These are phyloP conservation scores for Diatrype stigma DNA, from an alignment of 2,329 filamentous ascomycete genomes.

Conservation along the genomic window DNA sequence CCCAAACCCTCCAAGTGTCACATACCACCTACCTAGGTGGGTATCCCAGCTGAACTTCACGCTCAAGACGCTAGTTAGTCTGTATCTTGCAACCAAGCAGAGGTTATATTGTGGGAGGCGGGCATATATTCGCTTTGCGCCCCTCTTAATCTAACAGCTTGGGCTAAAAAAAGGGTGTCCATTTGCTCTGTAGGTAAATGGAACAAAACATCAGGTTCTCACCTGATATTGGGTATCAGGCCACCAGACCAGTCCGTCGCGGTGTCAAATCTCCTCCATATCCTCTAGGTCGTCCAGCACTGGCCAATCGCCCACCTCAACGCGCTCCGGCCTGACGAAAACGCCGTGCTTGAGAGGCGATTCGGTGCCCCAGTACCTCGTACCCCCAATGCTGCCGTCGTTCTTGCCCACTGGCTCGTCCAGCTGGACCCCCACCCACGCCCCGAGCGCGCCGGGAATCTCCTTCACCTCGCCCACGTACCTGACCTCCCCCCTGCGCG, in stretches of 20 bases:
- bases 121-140: no score
- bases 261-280: slow-evolving; percentile 64
- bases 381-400: slow-evolving; percentile 66
- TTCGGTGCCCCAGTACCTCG: slow-evolving; percentile 65
- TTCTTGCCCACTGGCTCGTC: slow-evolving; percentile 83
- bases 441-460: slow-evolving; percentile 60
- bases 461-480: slow-evolving; percentile 73
- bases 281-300: slow-evolving; percentile 70
- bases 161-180: no score
- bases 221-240: no score
- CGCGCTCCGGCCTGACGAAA: slow-evolving; percentile 73
- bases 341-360: slow-evolving; percentile 67
- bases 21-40: no score
- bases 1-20: neutral
- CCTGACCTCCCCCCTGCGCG: slow-evolving; percentile 63
- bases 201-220: no score
- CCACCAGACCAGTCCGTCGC: slow-evolving; percentile 2
- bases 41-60: no score
- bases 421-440: slow-evolving; percentile 71
- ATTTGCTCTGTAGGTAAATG: no score
- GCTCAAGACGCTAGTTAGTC: no score
- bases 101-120: neutral
- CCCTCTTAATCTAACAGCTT: no score
- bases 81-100: no score
- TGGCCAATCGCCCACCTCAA: slow-evolving; percentile 72